Evolutionary conservation across 176 grass and related monocot species (phyloP).

Genomic region (Triticum urartu): DNA sequence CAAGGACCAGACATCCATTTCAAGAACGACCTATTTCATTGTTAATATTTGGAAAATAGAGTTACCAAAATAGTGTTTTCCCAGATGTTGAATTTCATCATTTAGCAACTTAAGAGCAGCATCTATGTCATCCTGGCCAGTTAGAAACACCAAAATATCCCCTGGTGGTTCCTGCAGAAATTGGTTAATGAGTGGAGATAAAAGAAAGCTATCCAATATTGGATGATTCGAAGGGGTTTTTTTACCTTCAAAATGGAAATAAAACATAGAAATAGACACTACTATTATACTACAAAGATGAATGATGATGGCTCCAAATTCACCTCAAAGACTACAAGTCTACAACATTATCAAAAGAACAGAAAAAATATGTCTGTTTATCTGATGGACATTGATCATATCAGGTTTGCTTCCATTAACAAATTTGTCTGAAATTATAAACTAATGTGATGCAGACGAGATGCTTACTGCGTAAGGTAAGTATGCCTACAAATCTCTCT

Average conservation of each 20-base stretch:
- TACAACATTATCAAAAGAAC: not conserved
- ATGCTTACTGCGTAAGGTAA: too few relatives aligned
- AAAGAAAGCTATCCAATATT: not conserved
- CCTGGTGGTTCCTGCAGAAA: constrained; percentile 71
- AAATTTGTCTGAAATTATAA: constrained; percentile 14
- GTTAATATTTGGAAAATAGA: not conserved
- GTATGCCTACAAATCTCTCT: too few relatives aligned
- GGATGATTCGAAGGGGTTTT: not conserved
- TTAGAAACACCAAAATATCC: constrained; percentile 94
- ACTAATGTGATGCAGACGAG: not conserved
- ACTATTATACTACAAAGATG: not conserved
- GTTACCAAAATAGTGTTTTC: constrained; percentile 57
- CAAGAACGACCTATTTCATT: not conserved
- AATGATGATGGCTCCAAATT: constrained; percentile 20
- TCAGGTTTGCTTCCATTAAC: not conserved
- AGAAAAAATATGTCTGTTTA: not conserved
- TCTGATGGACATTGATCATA: not conserved
- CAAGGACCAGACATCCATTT: too few relatives aligned
- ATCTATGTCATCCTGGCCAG: constrained; percentile 95
- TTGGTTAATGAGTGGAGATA: not conserved
- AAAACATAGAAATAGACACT: not conserved
- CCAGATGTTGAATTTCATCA: constrained; percentile 58
- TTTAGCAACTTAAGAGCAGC: constrained; percentile 71
- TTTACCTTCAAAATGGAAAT: not conserved
- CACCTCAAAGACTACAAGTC: not conserved